phyloP scores from a whole-genome alignment of 352 stramenopile species.

The Pythium rishiriense region DNA sequence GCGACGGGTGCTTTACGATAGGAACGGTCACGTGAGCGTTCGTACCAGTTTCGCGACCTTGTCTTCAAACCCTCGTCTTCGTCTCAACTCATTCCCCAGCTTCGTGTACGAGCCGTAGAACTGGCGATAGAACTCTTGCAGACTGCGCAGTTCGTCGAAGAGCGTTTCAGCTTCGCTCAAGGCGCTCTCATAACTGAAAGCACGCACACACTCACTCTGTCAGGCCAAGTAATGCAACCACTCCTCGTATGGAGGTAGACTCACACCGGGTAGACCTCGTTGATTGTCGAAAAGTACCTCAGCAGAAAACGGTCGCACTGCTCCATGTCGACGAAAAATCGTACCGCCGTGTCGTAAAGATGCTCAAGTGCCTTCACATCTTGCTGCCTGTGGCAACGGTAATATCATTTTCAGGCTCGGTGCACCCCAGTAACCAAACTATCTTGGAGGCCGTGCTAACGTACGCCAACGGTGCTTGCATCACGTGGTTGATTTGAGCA shows the following conservation, averaged over 20 bases:
- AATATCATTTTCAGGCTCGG: background rate
- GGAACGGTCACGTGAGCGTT: background rate
- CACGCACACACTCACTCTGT: background rate
- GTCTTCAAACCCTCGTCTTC: constrained; percentile 54
- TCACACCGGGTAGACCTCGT: constrained; percentile 78
- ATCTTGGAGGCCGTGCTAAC: background rate
- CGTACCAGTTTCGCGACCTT: constrained; percentile 52
- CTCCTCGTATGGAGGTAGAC: constrained; percentile 8
- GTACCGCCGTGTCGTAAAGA: constrained; percentile 50
- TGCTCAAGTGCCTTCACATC: constrained; percentile 39
- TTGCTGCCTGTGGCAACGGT: constrained; percentile 18
- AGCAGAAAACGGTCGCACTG: constrained; percentile 81
- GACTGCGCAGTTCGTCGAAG: constrained; percentile 74
- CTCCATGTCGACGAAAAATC: constrained; percentile 88
- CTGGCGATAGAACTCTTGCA: constrained; percentile 84
- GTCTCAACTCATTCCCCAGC: constrained; percentile 53
- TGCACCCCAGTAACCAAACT: background rate
- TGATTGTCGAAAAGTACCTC: constrained; percentile 82
- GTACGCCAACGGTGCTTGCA: constrained; percentile 26
- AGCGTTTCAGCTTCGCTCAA: constrained; percentile 70
- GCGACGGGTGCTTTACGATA: background rate
- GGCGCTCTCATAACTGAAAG: constrained; percentile 55
- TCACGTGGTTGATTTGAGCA: constrained; percentile 34
- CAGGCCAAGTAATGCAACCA: too few relatives aligned
- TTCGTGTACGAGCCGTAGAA: constrained; percentile 70